Percentiles rank a stretch among this genome's conserved stretches.
These are phyloP conservation scores for Periconia sp. DNA, from an alignment of 2,329 filamentous ascomycete species.

Conservation along the genomic window DNA sequence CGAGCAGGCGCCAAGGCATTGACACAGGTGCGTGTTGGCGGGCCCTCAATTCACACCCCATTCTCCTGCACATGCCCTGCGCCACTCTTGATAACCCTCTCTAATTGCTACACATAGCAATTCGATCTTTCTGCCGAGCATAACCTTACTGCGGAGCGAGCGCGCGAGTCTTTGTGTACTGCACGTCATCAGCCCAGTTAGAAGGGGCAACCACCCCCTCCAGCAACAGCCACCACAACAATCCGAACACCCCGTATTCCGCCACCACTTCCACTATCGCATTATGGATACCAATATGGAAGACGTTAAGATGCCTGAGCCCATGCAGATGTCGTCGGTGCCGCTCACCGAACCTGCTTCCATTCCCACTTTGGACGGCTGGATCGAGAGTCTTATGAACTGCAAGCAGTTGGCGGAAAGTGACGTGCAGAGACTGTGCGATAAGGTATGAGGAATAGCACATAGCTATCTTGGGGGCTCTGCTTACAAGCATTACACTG, in stretches of 20 bases:
- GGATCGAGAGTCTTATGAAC: conserved; percentile 97
- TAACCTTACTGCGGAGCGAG: conserved; percentile 12
- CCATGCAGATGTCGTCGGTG: conserved; percentile 70
- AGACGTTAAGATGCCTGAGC: conserved; percentile 86
- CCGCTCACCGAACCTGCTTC: conserved; percentile 83
- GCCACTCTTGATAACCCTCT: conserved; percentile 19
- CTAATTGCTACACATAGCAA: conserved; percentile 17
- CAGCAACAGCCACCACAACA: conserved; percentile 36
- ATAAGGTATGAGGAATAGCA: conserved; percentile 70
- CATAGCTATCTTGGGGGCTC: neutral
- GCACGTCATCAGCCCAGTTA: conserved; percentile 48
- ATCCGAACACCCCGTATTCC: too few species aligned
- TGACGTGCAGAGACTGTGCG: conserved; percentile 95
- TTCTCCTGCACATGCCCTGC: conserved; percentile 25
- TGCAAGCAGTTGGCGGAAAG: conserved; percentile 97
- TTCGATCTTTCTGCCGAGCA: conserved; percentile 1
- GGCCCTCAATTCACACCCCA: conserved; percentile 20
- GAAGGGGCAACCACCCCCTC: conserved; percentile 44
- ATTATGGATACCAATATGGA: conserved; percentile 99
- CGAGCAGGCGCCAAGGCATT: conserved; percentile 1
- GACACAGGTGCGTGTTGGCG: neutral
- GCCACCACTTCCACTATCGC: too few species aligned
- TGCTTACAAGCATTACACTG: conserved; percentile 20
- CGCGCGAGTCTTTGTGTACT: conserved; percentile 12
- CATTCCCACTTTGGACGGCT: conserved; percentile 92